Evolutionary conservation across 2,329 filamentous ascomycete genomes (phyloP).

Genomic region (Pseudodiploospora longispora): DNA sequence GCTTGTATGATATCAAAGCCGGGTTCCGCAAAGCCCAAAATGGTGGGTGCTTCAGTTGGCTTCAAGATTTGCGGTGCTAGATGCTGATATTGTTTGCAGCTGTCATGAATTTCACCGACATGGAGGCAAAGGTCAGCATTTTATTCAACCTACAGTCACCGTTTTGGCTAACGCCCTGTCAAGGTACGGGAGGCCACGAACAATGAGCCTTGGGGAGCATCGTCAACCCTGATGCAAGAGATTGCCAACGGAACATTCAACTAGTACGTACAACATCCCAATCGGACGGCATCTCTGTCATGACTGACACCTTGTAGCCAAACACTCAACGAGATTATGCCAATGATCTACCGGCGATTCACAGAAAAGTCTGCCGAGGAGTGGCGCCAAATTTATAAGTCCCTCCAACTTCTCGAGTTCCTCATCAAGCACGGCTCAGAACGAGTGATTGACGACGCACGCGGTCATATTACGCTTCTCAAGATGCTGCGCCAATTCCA

Average conservation of each 20-base stretch:
- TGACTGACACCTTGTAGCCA: constrained; percentile 26
- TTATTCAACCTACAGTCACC: background rate
- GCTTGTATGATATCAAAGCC: constrained; percentile 91
- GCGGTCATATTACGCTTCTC: constrained; percentile 86
- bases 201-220: constrained; percentile 94
- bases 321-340: constrained; percentile 98
- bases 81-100: constrained; percentile 45
- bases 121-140: constrained; percentile 59
- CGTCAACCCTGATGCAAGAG: constrained; percentile 85
- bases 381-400: constrained; percentile 99
- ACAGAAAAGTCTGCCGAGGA: constrained; percentile 97
- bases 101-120: constrained; percentile 97
- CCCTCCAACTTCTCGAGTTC: constrained; percentile 91
- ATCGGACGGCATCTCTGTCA: background rate
- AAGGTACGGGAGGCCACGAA: constrained; percentile 96
- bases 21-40: constrained; percentile 93
- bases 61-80: constrained; percentile 8
- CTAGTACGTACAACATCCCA: constrained; percentile 58
- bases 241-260: constrained; percentile 97
- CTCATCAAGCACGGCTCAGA: constrained; percentile 98
- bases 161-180: constrained; percentile 7
- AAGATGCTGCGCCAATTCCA: constrained; percentile 99
- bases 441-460: constrained; percentile 91
- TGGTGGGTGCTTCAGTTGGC: constrained; percentile 47
- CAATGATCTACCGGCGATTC: constrained; percentile 98